Conservation (phyloP, 805 yeast species). For the Pichia manshurica region DNA sequence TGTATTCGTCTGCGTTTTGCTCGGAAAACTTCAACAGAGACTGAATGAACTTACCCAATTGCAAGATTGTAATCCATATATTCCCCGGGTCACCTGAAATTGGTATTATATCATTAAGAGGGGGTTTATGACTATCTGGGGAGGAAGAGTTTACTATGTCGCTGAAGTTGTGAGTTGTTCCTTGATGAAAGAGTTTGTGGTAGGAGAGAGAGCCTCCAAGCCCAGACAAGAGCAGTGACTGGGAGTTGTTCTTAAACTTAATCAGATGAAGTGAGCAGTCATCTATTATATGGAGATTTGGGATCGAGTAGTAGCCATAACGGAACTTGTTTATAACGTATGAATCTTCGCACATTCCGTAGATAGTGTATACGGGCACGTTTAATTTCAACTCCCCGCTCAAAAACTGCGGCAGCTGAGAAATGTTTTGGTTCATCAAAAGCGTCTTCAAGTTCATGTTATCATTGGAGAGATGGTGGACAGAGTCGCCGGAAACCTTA, state of each 20-base stretch:
- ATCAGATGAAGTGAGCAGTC: conserved; percentile 45
- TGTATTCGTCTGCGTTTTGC: conserved; percentile 25
- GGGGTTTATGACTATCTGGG: neutral
- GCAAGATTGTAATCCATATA: conserved; percentile 68
- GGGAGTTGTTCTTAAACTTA: conserved; percentile 33
- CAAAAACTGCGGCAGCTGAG: conserved; percentile 48
- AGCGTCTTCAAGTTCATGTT: conserved; percentile 32
- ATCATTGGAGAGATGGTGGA: conserved; percentile 34
- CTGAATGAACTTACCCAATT: conserved; percentile 59
- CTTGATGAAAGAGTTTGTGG: conserved; percentile 64
- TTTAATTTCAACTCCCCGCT: conserved; percentile 36
- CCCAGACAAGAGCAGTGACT: conserved; percentile 54
- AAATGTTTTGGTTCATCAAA: conserved; percentile 35
- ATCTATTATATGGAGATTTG: conserved; percentile 57
- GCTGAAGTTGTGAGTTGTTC: conserved; percentile 36
- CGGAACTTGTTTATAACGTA: conserved; percentile 58
- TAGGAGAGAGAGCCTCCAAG: conserved; percentile 67
- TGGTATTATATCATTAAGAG: conserved; percentile 34
- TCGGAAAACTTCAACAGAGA: conserved; percentile 37
- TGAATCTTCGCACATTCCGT: conserved; percentile 73
- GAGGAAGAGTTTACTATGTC: conserved; percentile 12
- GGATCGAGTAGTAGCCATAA: conserved; percentile 44
- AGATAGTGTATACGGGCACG: conserved; percentile 72
- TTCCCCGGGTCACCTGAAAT: conserved; percentile 61
- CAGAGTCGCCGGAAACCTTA: conserved; percentile 37